Conservation (phyloP, 208 protist genomes). For the Borovskyia barvae region DNA sequence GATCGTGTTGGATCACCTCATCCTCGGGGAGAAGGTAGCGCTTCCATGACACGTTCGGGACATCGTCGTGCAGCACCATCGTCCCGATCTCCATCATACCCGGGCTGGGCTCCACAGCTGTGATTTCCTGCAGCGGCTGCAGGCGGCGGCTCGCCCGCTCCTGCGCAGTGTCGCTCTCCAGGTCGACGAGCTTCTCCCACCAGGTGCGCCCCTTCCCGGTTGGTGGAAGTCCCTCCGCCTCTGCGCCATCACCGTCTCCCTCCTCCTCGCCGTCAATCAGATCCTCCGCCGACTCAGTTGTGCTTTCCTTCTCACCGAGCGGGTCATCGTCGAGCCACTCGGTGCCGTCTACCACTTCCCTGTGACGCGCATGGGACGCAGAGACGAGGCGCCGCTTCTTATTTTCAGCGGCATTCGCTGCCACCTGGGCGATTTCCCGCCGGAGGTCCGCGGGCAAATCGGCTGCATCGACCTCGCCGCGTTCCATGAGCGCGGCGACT, state of each 20-base stretch:
- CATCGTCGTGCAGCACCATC: constrained; percentile 86
- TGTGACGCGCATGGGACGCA: constrained; percentile 66
- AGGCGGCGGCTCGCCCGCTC: constrained; percentile 55
- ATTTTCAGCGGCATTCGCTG: constrained; percentile 43
- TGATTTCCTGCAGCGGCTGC: constrained; percentile 79
- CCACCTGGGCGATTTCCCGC: constrained; percentile 70
- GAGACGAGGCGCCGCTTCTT: constrained; percentile 50
- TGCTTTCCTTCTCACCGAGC: constrained; percentile 34
- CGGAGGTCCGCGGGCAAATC: constrained; percentile 73
- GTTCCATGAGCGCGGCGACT: constrained; percentile 76
- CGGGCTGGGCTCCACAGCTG: constrained; percentile 80
- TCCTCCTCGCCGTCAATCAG: constrained; percentile 51
- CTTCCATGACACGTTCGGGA: constrained; percentile 86
- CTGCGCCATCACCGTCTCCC: constrained; percentile 14
- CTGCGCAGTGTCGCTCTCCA: constrained; percentile 53
- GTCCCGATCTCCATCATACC: constrained; percentile 91
- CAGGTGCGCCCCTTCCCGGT: too few species aligned
- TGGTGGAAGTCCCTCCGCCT: background rate
- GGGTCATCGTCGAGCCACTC: constrained; percentile 81
- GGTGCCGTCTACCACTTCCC: constrained; percentile 76
- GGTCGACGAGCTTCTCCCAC: constrained; percentile 84
- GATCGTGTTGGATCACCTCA: constrained; percentile 76
- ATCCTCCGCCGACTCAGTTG: constrained; percentile 44
- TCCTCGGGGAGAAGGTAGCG: constrained; percentile 85
- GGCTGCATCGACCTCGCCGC: constrained; percentile 66